These are phyloP conservation scores for Pseudozyma thailandica DNA, from an alignment of 1,284 basidiomycete species.

Conservation along the genomic window DNA sequence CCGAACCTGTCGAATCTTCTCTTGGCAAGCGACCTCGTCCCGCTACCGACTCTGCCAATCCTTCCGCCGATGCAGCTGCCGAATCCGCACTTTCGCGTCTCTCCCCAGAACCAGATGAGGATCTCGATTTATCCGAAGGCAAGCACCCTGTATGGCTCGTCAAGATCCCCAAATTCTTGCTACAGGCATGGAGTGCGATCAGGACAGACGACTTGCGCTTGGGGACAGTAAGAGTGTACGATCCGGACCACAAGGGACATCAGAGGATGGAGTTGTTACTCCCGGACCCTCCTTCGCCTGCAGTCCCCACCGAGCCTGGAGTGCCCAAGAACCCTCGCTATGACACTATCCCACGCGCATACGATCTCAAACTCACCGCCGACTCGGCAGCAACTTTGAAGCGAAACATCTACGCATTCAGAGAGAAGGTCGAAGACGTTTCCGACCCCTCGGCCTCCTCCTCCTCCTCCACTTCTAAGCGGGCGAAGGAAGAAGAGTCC, in stretches of 20 bases:
- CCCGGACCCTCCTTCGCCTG: conserved; percentile 50
- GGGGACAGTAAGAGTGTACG: conserved; percentile 71
- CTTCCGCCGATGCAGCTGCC: neutral
- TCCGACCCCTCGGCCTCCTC: conserved; percentile 11
- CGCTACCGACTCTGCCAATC: conserved; percentile 4
- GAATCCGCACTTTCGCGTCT: conserved; percentile 15
- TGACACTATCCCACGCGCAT: conserved; percentile 52
- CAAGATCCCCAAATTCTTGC: conserved; percentile 71
- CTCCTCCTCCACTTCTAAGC: neutral
- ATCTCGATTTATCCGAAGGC: conserved; percentile 55
- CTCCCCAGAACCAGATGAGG: conserved; percentile 64
- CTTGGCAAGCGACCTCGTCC: conserved; percentile 33
- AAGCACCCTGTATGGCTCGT: conserved; percentile 64
- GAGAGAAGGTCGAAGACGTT: conserved; percentile 49
- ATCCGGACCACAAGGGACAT: conserved; percentile 62
- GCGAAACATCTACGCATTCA: conserved; percentile 63
- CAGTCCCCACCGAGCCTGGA: conserved; percentile 46
- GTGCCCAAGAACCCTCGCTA: conserved; percentile 29
- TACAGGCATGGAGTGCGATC: conserved; percentile 71
- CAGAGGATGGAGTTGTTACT: conserved; percentile 64
- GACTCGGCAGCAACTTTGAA: conserved; percentile 44
- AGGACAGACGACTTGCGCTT: conserved; percentile 70
- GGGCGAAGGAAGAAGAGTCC: conserved; percentile 17
- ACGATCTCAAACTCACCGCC: conserved; percentile 60
- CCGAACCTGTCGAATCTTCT: conserved; percentile 32